Evolutionary conservation across 179 eudicot species (phyloP).

Genomic region (Heliamphora pulchella): DNA sequence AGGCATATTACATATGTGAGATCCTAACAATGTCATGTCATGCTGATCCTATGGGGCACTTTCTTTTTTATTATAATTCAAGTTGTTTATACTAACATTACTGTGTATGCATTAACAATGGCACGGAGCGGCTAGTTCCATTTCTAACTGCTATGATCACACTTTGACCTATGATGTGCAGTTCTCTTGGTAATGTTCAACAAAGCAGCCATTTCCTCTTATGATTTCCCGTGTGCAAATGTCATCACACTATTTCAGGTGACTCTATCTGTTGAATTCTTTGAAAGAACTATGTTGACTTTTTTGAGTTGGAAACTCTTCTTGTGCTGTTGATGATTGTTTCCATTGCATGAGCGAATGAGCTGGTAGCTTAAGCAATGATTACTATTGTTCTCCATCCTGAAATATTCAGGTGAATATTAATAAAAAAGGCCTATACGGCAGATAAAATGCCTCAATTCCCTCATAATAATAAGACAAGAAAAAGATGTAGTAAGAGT

Average conservation of each 20-base stretch:
- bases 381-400: neutral
- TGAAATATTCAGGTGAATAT: neutral
- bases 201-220: conserved; percentile 72
- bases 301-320: neutral
- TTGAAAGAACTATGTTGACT: neutral
- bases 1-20: neutral
- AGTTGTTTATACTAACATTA: neutral
- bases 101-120: neutral
- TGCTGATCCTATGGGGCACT: neutral
- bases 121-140: neutral
- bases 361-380: neutral
- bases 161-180: conserved; percentile 30
- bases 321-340: neutral
- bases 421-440: neutral
- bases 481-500: neutral
- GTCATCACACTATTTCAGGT: conserved; percentile 73
- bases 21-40: neutral
- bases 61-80: neutral
- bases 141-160: neutral
- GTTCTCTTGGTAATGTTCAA: conserved; percentile 67
- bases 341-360: neutral
- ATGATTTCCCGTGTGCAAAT: conserved; percentile 54
- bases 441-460: too few relatives aligned
- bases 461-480: neutral
- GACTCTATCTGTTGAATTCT: conserved; percentile 3